Conservation (phyloP, 1,284 basidiomycete species). For the Puccinia coronata region DNA sequence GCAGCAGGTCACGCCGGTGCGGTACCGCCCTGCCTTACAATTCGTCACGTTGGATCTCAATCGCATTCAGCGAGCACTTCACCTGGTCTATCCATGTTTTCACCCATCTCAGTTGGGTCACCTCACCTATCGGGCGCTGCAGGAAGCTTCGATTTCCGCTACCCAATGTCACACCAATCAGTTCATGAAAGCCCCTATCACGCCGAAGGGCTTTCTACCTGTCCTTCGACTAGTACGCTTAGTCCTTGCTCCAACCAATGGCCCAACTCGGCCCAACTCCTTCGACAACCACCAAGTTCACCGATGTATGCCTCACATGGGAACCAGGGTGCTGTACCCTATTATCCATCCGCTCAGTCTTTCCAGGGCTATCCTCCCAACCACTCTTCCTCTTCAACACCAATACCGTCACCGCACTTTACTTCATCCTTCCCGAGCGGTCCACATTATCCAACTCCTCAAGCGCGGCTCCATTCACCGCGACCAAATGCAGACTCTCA, state of each 20-base stretch:
- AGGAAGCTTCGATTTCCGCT: constrained; percentile 16
- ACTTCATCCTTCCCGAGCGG: constrained; percentile 9
- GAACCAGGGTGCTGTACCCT: neutral
- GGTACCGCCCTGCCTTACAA: neutral
- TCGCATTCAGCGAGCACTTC: neutral
- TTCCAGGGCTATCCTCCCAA: constrained; percentile 10
- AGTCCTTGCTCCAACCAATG: constrained; percentile 22
- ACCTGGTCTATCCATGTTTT: neutral
- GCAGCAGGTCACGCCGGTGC: constrained; percentile 32
- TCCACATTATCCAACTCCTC: constrained; percentile 16
- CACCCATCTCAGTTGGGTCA: constrained; percentile 4
- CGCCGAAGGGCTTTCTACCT: neutral
- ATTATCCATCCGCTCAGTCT: constrained; percentile 18
- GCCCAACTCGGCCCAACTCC: neutral
- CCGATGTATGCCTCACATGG: constrained; percentile 7
- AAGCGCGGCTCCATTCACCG: constrained; percentile 25
- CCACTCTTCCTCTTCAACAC: constrained; percentile 21
- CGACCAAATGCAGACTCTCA: constrained; percentile 25
- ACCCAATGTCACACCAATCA: neutral
- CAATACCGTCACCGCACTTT: constrained; percentile 20
- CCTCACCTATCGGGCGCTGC: neutral
- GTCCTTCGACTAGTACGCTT: neutral
- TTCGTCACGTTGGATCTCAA: constrained; percentile 13
- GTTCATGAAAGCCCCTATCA: neutral
- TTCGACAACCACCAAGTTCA: constrained; percentile 14